These are phyloP conservation scores for Ambrosiella beaveri DNA, from an alignment of 2,329 filamentous ascomycete genomes.

Conservation along the genomic window DNA sequence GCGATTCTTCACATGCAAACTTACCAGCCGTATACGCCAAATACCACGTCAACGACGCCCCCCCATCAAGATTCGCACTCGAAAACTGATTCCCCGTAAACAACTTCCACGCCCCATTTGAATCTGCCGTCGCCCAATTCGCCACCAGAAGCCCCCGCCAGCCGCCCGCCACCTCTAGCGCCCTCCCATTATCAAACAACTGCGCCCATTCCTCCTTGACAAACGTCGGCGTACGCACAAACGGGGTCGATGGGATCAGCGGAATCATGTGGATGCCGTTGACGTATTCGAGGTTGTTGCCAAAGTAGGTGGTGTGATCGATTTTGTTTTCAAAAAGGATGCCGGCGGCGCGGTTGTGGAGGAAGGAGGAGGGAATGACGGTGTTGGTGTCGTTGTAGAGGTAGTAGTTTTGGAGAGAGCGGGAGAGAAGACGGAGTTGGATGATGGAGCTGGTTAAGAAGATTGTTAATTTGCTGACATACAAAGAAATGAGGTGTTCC, in stretches of 20 bases:
- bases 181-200: conserved; percentile 54
- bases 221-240: conserved; percentile 50
- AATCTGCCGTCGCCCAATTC: conserved; percentile 64
- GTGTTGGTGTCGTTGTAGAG: conserved; percentile 55
- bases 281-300: conserved; percentile 52
- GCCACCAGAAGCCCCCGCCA: conserved; percentile 78
- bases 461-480: neutral
- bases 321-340: conserved; percentile 89
- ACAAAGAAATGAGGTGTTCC: neutral
- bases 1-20: conserved; percentile 16
- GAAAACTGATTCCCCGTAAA: conserved; percentile 54
- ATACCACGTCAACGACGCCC: conserved; percentile 73
- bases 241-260: conserved; percentile 47
- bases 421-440: conserved; percentile 62
- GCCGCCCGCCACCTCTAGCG: conserved; percentile 48
- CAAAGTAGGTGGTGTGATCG: conserved; percentile 85
- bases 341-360: conserved; percentile 56
- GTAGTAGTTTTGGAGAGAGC: conserved; percentile 65
- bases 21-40: conserved; percentile 60
- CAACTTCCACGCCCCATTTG: conserved; percentile 52
- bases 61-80: conserved; percentile 56
- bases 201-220: conserved; percentile 68
- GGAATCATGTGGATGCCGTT: conserved; percentile 74
- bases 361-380: conserved; percentile 56
- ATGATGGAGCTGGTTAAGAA: conserved; percentile 44